These are phyloP conservation scores for Debaryomyces fabryi DNA, from an alignment of 1,139 yeast genomes.

Conservation along the genomic window DNA sequence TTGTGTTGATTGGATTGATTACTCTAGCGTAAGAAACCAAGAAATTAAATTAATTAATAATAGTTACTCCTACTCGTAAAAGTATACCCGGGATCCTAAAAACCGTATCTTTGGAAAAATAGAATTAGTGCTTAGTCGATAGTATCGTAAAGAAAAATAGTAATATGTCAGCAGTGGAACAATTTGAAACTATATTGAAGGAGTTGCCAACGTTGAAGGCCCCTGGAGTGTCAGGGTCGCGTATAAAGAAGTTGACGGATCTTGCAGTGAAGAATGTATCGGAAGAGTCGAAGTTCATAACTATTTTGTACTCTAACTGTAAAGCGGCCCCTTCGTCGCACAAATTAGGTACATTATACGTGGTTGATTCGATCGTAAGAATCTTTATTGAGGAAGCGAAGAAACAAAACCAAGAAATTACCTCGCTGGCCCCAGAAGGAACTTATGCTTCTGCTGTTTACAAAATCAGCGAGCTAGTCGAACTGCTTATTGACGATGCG, in stretches of 20 bases:
- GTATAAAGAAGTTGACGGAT: constrained; percentile 83
- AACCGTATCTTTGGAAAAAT: constrained; percentile 2
- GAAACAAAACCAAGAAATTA: constrained; percentile 48
- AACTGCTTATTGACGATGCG: constrained; percentile 61
- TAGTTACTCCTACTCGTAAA: constrained; percentile 8
- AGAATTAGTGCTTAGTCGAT: constrained; percentile 7
- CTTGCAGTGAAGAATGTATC: constrained; percentile 68
- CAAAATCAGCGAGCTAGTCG: constrained; percentile 60
- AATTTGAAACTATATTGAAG: constrained; percentile 69
- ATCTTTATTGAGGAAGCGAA: constrained; percentile 78
- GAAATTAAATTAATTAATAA: constrained; percentile 4
- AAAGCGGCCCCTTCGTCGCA: constrained; percentile 77
- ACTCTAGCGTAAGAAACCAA: constrained; percentile 8
- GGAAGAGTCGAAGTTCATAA: constrained; percentile 60
- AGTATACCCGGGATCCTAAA: constrained; percentile 5
- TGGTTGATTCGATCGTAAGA: constrained; percentile 89
- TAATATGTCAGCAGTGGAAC: constrained; percentile 49
- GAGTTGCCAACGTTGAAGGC: constrained; percentile 79
- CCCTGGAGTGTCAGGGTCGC: constrained; percentile 94
- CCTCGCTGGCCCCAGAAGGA: constrained; percentile 62
- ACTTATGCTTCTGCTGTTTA: constrained; percentile 74
- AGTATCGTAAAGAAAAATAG: constrained; percentile 7
- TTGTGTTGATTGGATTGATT: constrained; percentile 8
- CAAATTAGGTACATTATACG: constrained; percentile 88
- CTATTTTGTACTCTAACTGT: constrained; percentile 66